Percentiles rank a stretch among this genome's conserved stretches.
These are phyloP conservation scores for Kockiozyma suomiensis DNA, from an alignment of 805 yeast species.

Conservation along the genomic window DNA sequence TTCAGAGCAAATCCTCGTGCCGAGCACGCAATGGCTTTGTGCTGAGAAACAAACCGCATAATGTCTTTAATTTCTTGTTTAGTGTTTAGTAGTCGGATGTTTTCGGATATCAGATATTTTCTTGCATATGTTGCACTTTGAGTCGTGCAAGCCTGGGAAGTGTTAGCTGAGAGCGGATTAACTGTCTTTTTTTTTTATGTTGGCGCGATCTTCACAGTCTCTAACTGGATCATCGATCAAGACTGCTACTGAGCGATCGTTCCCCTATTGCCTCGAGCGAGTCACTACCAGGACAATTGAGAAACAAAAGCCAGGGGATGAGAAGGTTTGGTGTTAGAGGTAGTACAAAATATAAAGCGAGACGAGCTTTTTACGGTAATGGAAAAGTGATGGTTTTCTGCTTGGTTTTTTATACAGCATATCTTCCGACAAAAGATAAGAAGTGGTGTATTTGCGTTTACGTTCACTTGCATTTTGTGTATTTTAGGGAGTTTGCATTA, in stretches of 20 bases:
- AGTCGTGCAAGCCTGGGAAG: slow-evolving; percentile 8
- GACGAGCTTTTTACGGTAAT: neutral
- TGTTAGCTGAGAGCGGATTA: slow-evolving; percentile 4
- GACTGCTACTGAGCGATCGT: neutral
- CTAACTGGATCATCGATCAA: neutral
- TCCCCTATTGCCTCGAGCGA: neutral
- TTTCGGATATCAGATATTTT: neutral
- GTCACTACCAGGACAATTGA: slow-evolving; percentile 8
- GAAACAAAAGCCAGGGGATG: slow-evolving; percentile 1
- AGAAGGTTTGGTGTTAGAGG: neutral
- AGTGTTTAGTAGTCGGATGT: neutral
- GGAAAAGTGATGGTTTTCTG: neutral
- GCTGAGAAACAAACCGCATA: neutral
- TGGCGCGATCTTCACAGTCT: neutral
- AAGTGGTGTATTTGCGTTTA: neutral
- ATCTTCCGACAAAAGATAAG: neutral
- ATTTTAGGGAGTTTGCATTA: neutral
- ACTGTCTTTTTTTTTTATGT: neutral
- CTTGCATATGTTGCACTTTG: neutral
- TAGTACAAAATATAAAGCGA: neutral
- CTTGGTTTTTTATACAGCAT: neutral
- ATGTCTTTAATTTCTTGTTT: neutral
- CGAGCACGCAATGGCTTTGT: too few species aligned
- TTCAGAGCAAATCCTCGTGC: neutral
- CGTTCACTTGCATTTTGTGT: neutral